These are phyloP conservation scores for Tephrocybe sp. DNA, from an alignment of 768 basidiomycete genomes.

Conservation along the genomic window DNA sequence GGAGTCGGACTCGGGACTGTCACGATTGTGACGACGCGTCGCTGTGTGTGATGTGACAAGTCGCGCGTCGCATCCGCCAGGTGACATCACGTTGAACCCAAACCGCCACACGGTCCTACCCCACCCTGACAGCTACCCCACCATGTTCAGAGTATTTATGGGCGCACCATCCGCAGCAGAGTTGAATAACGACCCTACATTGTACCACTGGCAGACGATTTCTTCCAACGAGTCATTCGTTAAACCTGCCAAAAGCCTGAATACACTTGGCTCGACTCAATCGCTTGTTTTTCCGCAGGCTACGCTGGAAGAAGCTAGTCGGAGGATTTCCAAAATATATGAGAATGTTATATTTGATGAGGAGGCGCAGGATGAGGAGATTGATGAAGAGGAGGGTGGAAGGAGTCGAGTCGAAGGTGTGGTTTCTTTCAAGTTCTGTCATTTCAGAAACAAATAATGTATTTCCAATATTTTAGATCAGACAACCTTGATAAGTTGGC, in stretches of 20 bases:
- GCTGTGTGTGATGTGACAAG: no score
- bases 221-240: conserved; percentile 25
- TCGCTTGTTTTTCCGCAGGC: conserved; percentile 44
- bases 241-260: neutral
- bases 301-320: conserved; percentile 63
- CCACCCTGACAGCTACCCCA: no score
- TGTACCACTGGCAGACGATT: conserved; percentile 47
- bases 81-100: conserved; percentile 17
- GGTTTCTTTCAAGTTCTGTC: neutral
- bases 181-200: conserved; percentile 29
- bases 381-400: conserved; percentile 17
- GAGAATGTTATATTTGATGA: conserved; percentile 69
- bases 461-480: conserved; percentile 33
- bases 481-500: conserved; percentile 58
- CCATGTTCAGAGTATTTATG: conserved; percentile 54
- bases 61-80: no score
- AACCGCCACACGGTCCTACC: conserved; percentile 46
- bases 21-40: no score
- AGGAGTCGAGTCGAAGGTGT: conserved; percentile 15
- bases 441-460: neutral
- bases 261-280: conserved; percentile 13
- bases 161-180: conserved; percentile 44
- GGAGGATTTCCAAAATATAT: conserved; percentile 68
- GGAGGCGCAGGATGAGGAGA: conserved; percentile 32
- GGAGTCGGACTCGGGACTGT: no score